Conservation (phyloP, 2,329 filamentous ascomycete species). For the Calonectria naviculata region DNA sequence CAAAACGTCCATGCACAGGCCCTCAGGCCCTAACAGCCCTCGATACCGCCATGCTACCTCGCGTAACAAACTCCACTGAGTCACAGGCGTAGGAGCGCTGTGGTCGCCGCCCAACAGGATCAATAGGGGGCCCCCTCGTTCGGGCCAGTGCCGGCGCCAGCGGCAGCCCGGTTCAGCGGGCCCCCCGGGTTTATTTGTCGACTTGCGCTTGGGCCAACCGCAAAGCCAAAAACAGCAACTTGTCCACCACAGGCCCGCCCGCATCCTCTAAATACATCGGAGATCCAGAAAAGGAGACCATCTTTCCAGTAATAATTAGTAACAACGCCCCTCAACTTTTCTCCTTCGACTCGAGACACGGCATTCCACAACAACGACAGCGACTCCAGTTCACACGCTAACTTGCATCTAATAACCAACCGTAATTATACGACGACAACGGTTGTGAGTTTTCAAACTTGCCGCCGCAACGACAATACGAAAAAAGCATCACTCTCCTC, state of each 20-base stretch:
- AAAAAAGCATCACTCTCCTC: constrained; percentile 9
- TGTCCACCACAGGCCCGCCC: constrained; percentile 37
- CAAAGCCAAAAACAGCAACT: constrained; percentile 40
- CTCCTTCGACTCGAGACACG: constrained; percentile 33
- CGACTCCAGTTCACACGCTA: constrained; percentile 20
- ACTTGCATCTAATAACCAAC: neutral
- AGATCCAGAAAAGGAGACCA: constrained; percentile 45
- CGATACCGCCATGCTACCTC: neutral
- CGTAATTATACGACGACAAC: neutral
- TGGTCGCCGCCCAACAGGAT: neutral
- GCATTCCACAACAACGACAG: constrained; percentile 1
- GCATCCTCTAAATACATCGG: constrained; percentile 36
- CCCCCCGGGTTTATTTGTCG: constrained; percentile 37
- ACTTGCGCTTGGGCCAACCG: constrained; percentile 43
- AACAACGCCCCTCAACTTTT: constrained; percentile 24
- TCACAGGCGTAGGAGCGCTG: neutral
- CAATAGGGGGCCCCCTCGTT: neutral
- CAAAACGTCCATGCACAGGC: neutral
- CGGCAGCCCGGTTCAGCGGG: constrained; percentile 4
- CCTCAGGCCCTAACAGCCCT: constrained; percentile 6
- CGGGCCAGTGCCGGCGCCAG: neutral
- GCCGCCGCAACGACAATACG: constrained; percentile 16
- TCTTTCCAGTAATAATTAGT: constrained; percentile 38
- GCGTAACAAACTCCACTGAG: neutral
- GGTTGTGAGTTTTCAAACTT: neutral